Conservation (phyloP, 768 basidiomycete species). For the Boletus reticulatus region DNA sequence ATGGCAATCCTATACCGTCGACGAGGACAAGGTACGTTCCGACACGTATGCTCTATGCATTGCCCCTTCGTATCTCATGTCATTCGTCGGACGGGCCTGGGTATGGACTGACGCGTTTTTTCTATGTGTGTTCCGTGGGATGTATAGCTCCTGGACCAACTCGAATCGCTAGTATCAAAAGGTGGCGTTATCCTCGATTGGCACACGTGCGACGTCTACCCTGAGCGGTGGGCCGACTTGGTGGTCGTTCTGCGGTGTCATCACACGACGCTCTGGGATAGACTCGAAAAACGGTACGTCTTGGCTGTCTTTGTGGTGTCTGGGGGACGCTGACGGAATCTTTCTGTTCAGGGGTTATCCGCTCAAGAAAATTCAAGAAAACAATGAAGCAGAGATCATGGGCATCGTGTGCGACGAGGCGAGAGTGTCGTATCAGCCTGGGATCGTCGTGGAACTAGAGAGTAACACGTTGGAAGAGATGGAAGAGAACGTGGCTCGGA, state of each 20-base stretch:
- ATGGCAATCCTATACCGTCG: conserved; percentile 92
- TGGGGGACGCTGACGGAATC: neutral
- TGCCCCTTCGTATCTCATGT: neutral
- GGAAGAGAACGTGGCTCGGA: conserved; percentile 81
- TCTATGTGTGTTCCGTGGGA: too few species aligned
- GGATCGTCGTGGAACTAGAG: conserved; percentile 82
- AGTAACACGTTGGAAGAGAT: conserved; percentile 79
- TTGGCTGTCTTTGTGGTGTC: too few species aligned
- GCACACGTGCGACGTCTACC: conserved; percentile 92
- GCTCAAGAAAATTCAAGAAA: conserved; percentile 94
- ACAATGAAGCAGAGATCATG: conserved; percentile 99
- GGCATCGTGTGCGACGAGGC: conserved; percentile 88
- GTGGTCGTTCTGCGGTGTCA: conserved; percentile 91
- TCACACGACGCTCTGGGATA: conserved; percentile 84
- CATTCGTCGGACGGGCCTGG: too few species aligned
- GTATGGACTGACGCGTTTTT: too few species aligned
- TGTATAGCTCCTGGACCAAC: conserved; percentile 77
- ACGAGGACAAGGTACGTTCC: conserved; percentile 86
- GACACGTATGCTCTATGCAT: neutral
- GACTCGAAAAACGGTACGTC: conserved; percentile 80
- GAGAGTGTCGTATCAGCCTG: conserved; percentile 75
- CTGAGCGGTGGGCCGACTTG: conserved; percentile 95
- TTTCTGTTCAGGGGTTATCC: conserved; percentile 66
- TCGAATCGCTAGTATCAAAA: conserved; percentile 64
- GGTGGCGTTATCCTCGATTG: conserved; percentile 91